phyloP scores from a whole-genome alignment of 768 basidiomycete species.

The Boletus vinaceobasis region DNA sequence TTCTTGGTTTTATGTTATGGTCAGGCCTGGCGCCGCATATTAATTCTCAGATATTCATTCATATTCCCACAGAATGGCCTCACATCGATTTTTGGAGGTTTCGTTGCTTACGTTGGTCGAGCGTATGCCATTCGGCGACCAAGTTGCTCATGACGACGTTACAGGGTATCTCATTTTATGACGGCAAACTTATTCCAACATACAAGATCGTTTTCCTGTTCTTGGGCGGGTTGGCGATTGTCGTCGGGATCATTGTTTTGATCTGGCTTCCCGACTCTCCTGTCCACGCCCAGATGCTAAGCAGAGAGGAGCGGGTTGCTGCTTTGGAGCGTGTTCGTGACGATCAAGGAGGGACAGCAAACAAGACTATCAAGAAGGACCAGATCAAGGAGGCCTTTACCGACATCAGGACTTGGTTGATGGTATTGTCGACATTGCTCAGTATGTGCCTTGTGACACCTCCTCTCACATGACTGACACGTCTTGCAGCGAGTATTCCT shows the following conservation, averaged over 20 bases:
- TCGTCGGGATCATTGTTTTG: constrained; percentile 54
- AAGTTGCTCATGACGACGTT: background rate
- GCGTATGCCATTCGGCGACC: background rate
- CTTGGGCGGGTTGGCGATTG: constrained; percentile 56
- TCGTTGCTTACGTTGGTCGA: constrained; percentile 53
- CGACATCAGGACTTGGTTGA: constrained; percentile 60
- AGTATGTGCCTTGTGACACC: constrained; percentile 37
- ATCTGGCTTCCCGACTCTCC: constrained; percentile 66
- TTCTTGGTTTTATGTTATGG: constrained; percentile 68
- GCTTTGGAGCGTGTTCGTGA: constrained; percentile 64
- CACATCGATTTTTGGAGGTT: constrained; percentile 59
- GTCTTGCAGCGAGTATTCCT: constrained; percentile 53
- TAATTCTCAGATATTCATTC: background rate
- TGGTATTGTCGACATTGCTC: constrained; percentile 55
- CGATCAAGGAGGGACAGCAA: constrained; percentile 61
- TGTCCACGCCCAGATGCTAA: constrained; percentile 54
- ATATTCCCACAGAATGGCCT: constrained; percentile 48
- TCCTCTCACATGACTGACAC: background rate
- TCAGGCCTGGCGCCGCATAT: constrained; percentile 21
- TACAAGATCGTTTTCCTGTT: constrained; percentile 63
- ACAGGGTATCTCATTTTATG: constrained; percentile 56
- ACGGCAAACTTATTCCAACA: constrained; percentile 45
- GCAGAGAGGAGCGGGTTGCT: constrained; percentile 57
- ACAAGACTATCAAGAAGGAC: constrained; percentile 55
- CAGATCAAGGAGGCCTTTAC: constrained; percentile 55